Evolutionary conservation across 495 filamentous ascomycete genomes (phyloP).

Genomic region (Hypoxylon intermedium): DNA sequence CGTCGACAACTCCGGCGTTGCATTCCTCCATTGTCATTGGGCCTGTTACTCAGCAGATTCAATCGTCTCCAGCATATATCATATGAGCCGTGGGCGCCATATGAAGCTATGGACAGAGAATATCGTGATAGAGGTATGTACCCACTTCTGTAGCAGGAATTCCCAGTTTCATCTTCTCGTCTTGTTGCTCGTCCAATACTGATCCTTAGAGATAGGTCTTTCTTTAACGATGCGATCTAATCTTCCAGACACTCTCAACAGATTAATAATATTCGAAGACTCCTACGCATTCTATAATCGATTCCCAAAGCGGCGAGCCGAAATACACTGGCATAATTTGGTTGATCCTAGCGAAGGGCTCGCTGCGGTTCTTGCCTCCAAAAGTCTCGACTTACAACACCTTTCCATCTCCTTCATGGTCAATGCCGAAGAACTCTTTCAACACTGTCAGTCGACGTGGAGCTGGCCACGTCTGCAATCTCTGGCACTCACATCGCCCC

Average conservation of each 20-base stretch:
- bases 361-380: constrained; percentile 18
- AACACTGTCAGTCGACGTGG: constrained; percentile 15
- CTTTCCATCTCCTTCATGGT: constrained; percentile 28
- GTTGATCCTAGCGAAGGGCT: constrained; percentile 10
- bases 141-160: constrained; percentile 3
- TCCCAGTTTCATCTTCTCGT: not conserved
- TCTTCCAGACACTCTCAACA: constrained; percentile 25
- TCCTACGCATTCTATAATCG: not conserved
- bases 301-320: not conserved
- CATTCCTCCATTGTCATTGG: constrained; percentile 16
- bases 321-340: constrained; percentile 3
- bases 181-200: not conserved
- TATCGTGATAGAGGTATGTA: constrained; percentile 16
- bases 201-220: constrained; percentile 6
- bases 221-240: constrained; percentile 8
- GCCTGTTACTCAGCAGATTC: constrained; percentile 20
- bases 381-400: constrained; percentile 21
- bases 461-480: constrained; percentile 20
- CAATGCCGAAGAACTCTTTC: constrained; percentile 21
- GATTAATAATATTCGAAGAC: constrained; percentile 26
- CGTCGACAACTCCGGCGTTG: constrained; percentile 36
- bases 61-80: constrained; percentile 20
- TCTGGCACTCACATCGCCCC: constrained; percentile 22
- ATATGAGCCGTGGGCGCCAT: constrained; percentile 26
- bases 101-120: constrained; percentile 10